A percentile compares a stretch with the other conserved stretches of the same genome.
Conservation (phyloP, 805 yeast genomes). For the Huiozyma naganishii region DNA sequence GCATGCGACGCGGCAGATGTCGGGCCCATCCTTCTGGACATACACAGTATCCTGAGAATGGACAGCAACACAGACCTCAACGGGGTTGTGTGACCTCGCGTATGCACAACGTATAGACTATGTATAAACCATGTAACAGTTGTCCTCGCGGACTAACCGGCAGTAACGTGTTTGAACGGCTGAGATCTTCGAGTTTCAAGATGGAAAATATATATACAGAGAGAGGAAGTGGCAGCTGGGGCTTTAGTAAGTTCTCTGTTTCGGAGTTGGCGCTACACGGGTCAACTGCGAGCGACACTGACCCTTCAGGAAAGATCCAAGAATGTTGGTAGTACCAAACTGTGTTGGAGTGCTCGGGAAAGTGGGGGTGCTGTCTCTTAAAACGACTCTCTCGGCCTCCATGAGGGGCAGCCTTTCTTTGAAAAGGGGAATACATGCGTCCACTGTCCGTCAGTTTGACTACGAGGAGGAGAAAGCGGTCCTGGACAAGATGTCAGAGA, state of each 20-base stretch:
- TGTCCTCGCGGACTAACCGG: not conserved
- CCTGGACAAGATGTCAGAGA: constrained; percentile 44
- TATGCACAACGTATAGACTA: not conserved
- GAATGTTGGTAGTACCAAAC: too few relatives aligned
- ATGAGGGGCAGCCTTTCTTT: too few relatives aligned
- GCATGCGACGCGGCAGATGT: constrained; percentile 24
- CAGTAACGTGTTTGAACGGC: not conserved
- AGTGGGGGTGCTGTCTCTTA: not conserved
- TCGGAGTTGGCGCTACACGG: too few relatives aligned
- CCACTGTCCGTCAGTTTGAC: constrained; percentile 20
- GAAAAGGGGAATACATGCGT: constrained; percentile 9
- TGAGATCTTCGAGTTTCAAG: too few relatives aligned
- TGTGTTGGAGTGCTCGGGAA: not conserved
- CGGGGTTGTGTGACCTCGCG: too few relatives aligned
- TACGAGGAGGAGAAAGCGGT: constrained; percentile 68
- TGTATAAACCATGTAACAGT: not conserved
- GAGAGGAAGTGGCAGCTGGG: too few relatives aligned
- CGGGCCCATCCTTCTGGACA: constrained; percentile 17
- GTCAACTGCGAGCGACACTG: too few relatives aligned
- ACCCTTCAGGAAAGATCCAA: too few relatives aligned
- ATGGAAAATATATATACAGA: too few relatives aligned
- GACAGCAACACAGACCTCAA: constrained; percentile 3
- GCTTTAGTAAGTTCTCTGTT: too few relatives aligned
- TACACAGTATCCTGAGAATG: constrained; percentile 14
- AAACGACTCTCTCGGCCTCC: too few relatives aligned